Evolutionary conservation across 768 basidiomycete genomes (phyloP), one percentile per base, ranked within the genome.

Genomic region (Tylopilus sp.): DNA sequence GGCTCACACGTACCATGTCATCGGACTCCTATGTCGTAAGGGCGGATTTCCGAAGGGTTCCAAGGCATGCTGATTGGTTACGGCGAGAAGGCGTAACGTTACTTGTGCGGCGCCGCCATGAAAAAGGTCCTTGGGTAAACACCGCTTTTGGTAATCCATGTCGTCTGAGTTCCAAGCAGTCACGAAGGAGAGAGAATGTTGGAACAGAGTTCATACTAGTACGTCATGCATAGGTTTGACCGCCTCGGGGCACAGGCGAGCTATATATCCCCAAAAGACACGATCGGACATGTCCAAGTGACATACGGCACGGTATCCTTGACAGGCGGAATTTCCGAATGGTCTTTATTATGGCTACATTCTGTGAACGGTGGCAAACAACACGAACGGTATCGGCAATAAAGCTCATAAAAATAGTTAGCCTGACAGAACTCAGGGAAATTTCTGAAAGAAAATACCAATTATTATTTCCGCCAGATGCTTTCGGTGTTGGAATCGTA

Each of bases 381-480:
- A 57, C 17, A 42, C 23, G 21, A 28, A 35, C 33, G 40, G 50
- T 18, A 30, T 53, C 47, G 39, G 38, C 17, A 40, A 48, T 44
- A 45, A 48, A 23, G 40, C 36, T 47, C 44, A 45, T 47, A 26
- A 44, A 43, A n/a, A 38, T 48, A 18, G 43, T 44, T 23, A 56
- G 40, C 30, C 23, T 26, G 26, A 22, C 40, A 33, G 18, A 30
- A 30, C 15, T 18, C 2, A 33, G n/a, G 40, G 41, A 51, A 51
- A 40, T 20, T 28, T 44, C 55, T 41, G 25, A 44, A 53, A 40
- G 8, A 23, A 51, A 57, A 52, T 56, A 62, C 53, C 35, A 9
- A 53, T 58, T 51, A 69, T 21, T 68, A 41, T 51, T 72, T 66
- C 42, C 69, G 71, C 71, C 71, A 73, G 4, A 44, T 52, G 31